Conservation (phyloP, 306 rosid species). For the Prunus armeniaca region DNA sequence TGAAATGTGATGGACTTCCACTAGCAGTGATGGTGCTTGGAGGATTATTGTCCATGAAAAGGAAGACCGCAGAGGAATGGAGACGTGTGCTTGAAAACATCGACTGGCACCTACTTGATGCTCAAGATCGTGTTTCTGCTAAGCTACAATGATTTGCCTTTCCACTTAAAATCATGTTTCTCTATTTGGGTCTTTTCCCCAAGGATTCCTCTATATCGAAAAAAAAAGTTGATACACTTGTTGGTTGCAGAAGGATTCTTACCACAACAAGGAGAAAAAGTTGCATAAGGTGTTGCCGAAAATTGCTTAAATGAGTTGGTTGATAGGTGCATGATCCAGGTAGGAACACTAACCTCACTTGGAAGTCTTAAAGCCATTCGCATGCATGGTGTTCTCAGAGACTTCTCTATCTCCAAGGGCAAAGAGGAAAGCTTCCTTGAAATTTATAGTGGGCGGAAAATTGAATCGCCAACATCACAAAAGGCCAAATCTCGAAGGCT, state of each 20-base stretch:
- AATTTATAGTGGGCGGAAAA: not conserved
- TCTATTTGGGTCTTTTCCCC: constrained; percentile 3
- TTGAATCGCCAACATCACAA: not conserved
- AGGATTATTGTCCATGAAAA: not conserved
- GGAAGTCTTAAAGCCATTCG: not conserved
- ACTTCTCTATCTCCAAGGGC: not conserved
- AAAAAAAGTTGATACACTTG: not conserved
- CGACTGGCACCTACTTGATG: not conserved
- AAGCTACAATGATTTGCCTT: constrained; percentile 6
- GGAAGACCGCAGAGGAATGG: not conserved
- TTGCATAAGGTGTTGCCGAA: not conserved
- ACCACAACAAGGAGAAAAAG: not conserved
- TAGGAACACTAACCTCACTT: not conserved
- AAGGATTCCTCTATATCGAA: not conserved
- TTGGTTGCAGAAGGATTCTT: constrained; percentile 4
- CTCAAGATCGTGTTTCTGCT: not conserved
- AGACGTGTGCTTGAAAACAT: not conserved
- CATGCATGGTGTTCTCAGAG: constrained; percentile 7
- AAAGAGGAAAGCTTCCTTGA: not conserved
- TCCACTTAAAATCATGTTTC: constrained; percentile 8
- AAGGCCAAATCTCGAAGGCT: not conserved
- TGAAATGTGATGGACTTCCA: not conserved
- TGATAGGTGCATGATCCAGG: not conserved
- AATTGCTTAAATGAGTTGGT: not conserved
- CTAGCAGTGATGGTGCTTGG: not conserved